Evolutionary conservation across 768 basidiomycete species (phyloP), one percentile per base, ranked within the genome.

Genomic region (Asterophora parasitica): DNA sequence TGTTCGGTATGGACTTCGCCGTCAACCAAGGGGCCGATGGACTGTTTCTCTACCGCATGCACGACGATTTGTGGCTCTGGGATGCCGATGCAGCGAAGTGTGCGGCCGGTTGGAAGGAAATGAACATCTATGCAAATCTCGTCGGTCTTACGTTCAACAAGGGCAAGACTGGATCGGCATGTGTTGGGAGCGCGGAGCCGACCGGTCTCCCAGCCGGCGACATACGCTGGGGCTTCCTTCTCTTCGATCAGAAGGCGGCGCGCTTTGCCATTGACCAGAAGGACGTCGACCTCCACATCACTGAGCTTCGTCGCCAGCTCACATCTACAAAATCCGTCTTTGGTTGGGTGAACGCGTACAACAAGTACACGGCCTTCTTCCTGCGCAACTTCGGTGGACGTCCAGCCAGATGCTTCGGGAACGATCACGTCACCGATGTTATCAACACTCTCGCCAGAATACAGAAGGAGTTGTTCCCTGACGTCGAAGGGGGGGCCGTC

Each of bases 61-160:
- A 75, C 53, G 73, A 76, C 44, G 74, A 77, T 44, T 55, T 76
- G 6, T 76, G 72, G 72, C 51, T 75, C 13, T 73, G 68, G 68
- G 64, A 70, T 40, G 52, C 65, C 0, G 56, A 68, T 13, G 49
- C 63, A 4, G 35, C 49, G 23, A 66, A 65, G 42, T 69, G 69
- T 27, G 67, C 60, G 7, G 43, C 57, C 2, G 74, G 64, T 0
- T 76, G 72, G 73, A 57, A 52, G 33, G 72, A 67, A 56, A 72
- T 76, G 68, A 64, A 68, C 13, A 48, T 52, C n/a, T 76, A 68
- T 42, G 71, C 70, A 4, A 43, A 59, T 7, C 58, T 75, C 23
- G 67, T 67, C 8, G 72, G 73, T 4, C 55, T 75, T 42, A 67
- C 56, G 23, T 70, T 75, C 57, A 74, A 75, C 48, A 48, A 58